Percentiles rank a stretch among this genome's conserved stretches.
These are phyloP conservation scores for Spongospora subterranea DNA, from an alignment of 208 protist species.

Conservation along the genomic window DNA sequence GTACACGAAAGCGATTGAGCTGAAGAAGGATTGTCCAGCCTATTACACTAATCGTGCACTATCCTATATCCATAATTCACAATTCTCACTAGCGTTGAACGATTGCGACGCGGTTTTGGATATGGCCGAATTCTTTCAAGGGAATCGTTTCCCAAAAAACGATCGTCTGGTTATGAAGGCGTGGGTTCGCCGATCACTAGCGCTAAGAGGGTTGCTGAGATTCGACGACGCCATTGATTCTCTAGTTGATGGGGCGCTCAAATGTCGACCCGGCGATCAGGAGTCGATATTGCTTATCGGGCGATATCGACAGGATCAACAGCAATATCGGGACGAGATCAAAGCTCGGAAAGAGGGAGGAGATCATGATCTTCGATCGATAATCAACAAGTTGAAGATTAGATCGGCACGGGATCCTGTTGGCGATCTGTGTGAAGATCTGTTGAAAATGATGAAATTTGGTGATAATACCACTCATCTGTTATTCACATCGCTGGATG, in stretches of 20 bases:
- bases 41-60: conserved; percentile 41
- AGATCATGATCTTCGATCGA: background rate
- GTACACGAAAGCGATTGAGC: conserved; percentile 53
- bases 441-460: background rate
- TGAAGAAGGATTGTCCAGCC: conserved; percentile 35
- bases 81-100: background rate
- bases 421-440: too few relatives aligned
- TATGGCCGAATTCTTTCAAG: conserved; percentile 37
- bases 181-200: background rate
- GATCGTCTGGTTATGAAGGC: background rate
- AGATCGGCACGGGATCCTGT: too few relatives aligned
- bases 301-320: background rate
- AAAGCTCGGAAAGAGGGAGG: background rate
- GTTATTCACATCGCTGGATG: background rate
- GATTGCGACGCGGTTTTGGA: conserved; percentile 46
- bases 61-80: background rate
- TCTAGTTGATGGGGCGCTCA: background rate
- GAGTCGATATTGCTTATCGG: background rate
- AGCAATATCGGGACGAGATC: too few relatives aligned
- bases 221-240: conserved; percentile 26
- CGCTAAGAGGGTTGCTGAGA: background rate
- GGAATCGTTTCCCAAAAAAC: background rate
- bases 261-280: background rate
- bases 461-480: background rate
- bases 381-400: too few relatives aligned